Evolutionary conservation across 179 eudicot species (phyloP).

Genomic region (Beta macrorhiza): DNA sequence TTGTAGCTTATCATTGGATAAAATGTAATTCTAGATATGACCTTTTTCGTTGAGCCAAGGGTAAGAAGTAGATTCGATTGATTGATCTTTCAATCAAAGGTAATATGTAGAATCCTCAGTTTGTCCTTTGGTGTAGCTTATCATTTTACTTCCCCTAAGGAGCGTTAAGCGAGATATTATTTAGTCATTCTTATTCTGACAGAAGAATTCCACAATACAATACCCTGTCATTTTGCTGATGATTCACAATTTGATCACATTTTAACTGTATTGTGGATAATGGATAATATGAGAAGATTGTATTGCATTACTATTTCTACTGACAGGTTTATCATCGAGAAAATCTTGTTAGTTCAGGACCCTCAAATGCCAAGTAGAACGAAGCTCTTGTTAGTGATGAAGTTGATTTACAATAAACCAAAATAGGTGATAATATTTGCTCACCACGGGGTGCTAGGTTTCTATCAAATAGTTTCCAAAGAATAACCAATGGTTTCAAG

Average conservation of each 20-base stretch:
- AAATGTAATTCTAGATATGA: not conserved
- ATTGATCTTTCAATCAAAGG: too few species aligned
- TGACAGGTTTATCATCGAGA: not conserved
- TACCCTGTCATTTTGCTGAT: not conserved
- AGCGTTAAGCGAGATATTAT: not conserved
- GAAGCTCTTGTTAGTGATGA: not conserved
- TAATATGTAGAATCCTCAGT: too few species aligned
- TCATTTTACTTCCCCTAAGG: not conserved
- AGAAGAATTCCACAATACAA: not conserved
- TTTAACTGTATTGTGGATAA: not conserved
- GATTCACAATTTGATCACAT: not conserved
- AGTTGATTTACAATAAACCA: not conserved
- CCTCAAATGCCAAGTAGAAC: not conserved
- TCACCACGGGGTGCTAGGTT: not conserved
- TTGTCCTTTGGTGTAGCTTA: not conserved
- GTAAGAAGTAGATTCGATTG: too few species aligned
- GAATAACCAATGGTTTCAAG: too few species aligned
- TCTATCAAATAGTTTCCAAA: not conserved
- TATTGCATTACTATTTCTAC: not conserved
- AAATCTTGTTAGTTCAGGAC: not conserved
- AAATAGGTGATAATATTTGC: too few species aligned
- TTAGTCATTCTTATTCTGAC: not conserved
- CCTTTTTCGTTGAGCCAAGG: too few species aligned
- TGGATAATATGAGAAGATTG: not conserved
- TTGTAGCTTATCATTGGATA: not conserved